Evolutionary conservation across 495 filamentous ascomycete genomes (phyloP).

Genomic region (Neurospora sublineolata): DNA sequence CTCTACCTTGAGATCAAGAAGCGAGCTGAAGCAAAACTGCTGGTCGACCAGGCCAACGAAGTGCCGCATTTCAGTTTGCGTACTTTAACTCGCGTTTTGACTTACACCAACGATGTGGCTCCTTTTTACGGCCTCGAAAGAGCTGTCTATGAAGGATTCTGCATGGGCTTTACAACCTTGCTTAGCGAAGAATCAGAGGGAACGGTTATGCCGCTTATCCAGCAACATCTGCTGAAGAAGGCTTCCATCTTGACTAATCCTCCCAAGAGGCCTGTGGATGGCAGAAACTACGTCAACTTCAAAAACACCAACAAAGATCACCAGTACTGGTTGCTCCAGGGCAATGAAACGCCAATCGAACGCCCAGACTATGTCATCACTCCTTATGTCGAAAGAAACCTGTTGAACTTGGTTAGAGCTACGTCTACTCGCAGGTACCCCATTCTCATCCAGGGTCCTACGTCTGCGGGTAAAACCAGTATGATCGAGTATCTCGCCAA

Average conservation of each 20-base stretch:
- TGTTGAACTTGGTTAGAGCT: constrained; percentile 86
- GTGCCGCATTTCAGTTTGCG: constrained; percentile 92
- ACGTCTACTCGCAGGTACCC: constrained; percentile 86
- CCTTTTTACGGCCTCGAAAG: constrained; percentile 79
- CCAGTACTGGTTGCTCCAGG: constrained; percentile 85
- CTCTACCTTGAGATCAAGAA: constrained; percentile 80
- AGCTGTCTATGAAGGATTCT: constrained; percentile 88
- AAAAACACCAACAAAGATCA: constrained; percentile 45
- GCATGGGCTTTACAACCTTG: constrained; percentile 93
- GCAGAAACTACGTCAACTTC: constrained; percentile 70
- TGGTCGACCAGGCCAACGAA: constrained; percentile 90
- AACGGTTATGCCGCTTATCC: constrained; percentile 66
- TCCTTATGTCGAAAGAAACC: constrained; percentile 83
- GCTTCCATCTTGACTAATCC: constrained; percentile 61
- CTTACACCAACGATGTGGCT: constrained; percentile 73
- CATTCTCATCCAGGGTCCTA: constrained; percentile 92
- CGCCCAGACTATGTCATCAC: constrained; percentile 92
- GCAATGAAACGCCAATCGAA: constrained; percentile 50
- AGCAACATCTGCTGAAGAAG: constrained; percentile 59
- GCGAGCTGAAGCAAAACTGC: constrained; percentile 63
- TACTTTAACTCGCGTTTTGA: constrained; percentile 81
- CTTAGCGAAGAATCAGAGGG: constrained; percentile 67
- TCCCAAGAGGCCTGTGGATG: constrained; percentile 63
- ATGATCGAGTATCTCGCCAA: constrained; percentile 98
- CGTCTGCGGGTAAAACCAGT: constrained; percentile 93